A percentile compares a stretch with the other conserved stretches of the same genome.
These are phyloP conservation scores for Phytophthora brassicae DNA, from an alignment of 352 stramenopile species.

Conservation along the genomic window DNA sequence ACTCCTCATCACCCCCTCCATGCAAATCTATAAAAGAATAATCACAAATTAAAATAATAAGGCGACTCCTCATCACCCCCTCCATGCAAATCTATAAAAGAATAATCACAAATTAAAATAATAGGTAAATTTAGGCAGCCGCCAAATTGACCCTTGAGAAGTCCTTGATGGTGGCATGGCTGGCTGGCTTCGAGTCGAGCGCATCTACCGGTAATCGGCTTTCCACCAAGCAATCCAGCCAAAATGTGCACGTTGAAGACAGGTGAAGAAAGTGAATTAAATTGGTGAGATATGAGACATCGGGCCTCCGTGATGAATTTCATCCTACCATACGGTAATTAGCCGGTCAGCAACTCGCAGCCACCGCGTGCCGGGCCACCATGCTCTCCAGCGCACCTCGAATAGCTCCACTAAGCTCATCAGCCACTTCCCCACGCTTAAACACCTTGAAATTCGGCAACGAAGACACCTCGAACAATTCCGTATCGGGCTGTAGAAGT, in stretches of 20 bases:
- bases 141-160: neutral
- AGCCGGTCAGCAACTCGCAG: conserved; percentile 19
- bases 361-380: conserved; percentile 39
- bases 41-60: too few species aligned
- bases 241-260: conserved; percentile 15
- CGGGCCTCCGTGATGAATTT: too few species aligned
- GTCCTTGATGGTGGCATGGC: conserved; percentile 7
- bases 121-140: neutral
- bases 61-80: too few species aligned
- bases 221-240: neutral
- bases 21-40: too few species aligned
- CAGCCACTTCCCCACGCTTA: conserved; percentile 80
- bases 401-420: conserved; percentile 83
- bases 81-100: too few species aligned
- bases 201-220: conserved; percentile 2
- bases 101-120: too few species aligned
- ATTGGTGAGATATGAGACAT: conserved; percentile 27
- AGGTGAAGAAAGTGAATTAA: conserved; percentile 18
- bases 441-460: conserved; percentile 95
- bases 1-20: too few species aligned
- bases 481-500: conserved; percentile 59
- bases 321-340: too few species aligned
- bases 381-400: conserved; percentile 53
- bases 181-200: too few species aligned
- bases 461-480: conserved; percentile 57